A percentile compares a stretch with the other conserved stretches of the same genome.
Evolutionary conservation across 148 eudicot species (phyloP).

Genomic region (Bassia scoparia): DNA sequence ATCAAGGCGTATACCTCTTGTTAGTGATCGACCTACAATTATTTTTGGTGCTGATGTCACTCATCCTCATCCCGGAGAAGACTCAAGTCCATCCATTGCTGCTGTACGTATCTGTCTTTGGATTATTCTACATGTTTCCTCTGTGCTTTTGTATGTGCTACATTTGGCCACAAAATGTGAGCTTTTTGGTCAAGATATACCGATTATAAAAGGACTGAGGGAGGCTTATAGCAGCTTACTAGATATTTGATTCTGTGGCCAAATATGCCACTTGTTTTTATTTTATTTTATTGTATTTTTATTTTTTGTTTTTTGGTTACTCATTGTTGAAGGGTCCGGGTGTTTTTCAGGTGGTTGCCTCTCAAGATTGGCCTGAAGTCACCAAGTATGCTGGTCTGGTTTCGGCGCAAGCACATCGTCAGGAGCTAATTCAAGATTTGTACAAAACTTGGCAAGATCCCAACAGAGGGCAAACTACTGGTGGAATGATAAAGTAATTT

Average conservation of each 20-base stretch:
- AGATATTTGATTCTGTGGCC: no score
- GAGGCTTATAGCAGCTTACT: no score
- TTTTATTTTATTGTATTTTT: neutral
- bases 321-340: no score
- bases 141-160: no score
- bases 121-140: neutral
- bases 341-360: slow-evolving; percentile 60
- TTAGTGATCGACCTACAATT: slow-evolving; percentile 63
- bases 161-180: no score
- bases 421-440: slow-evolving; percentile 70
- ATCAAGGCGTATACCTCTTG: slow-evolving; percentile 58
- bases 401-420: slow-evolving; percentile 77
- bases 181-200: no score
- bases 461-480: slow-evolving; percentile 45
- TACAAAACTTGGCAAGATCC: slow-evolving; percentile 68
- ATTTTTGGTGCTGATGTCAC: slow-evolving; percentile 85
- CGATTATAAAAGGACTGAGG: no score
- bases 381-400: slow-evolving; percentile 77
- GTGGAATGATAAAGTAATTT: slow-evolving; percentile 73
- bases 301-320: no score
- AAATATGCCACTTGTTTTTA: neutral
- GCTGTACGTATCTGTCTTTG: slow-evolving; percentile 42
- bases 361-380: slow-evolving; percentile 84
- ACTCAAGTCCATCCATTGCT: slow-evolving; percentile 77
- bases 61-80: slow-evolving; percentile 83